Evolutionary conservation across 1,284 basidiomycete genomes (phyloP).

Genomic region (Peniophora sp.): DNA sequence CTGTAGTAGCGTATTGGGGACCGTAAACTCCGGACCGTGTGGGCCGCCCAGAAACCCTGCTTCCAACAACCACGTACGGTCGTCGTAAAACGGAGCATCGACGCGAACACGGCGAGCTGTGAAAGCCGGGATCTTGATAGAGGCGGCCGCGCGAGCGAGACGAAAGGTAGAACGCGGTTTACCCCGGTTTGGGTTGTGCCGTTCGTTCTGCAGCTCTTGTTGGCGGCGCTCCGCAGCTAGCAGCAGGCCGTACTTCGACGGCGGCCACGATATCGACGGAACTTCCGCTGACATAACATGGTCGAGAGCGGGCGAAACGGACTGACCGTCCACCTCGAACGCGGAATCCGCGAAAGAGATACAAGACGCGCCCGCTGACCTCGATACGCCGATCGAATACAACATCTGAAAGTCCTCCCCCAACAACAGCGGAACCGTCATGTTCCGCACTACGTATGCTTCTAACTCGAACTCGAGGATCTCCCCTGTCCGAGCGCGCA

Average conservation of each 20-base stretch:
- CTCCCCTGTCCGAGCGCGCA: constrained; percentile 4
- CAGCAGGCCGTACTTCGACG: too few species aligned
- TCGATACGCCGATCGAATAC: constrained; percentile 12
- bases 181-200: too few species aligned
- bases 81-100: background rate
- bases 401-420: constrained; percentile 20
- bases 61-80: background rate
- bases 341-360: constrained; percentile 4
- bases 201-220: too few species aligned
- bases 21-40: constrained; percentile 1
- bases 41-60: background rate
- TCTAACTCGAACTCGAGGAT: constrained; percentile 13
- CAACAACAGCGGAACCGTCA: constrained; percentile 17
- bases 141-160: too few species aligned
- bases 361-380: constrained; percentile 1
- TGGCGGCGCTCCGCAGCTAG: too few species aligned
- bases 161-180: too few species aligned
- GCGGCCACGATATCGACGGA: too few species aligned
- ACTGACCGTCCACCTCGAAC: background rate
- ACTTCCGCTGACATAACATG: too few species aligned
- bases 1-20: constrained; percentile 1
- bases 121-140: too few species aligned
- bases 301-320: background rate
- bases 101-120: too few species aligned
- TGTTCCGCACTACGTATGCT: constrained; percentile 19